Percentiles rank a stretch among this genome's conserved stretches.
Evolutionary conservation across 176 grass and related monocot species (phyloP).

Genomic region (Carex myosuroides): DNA sequence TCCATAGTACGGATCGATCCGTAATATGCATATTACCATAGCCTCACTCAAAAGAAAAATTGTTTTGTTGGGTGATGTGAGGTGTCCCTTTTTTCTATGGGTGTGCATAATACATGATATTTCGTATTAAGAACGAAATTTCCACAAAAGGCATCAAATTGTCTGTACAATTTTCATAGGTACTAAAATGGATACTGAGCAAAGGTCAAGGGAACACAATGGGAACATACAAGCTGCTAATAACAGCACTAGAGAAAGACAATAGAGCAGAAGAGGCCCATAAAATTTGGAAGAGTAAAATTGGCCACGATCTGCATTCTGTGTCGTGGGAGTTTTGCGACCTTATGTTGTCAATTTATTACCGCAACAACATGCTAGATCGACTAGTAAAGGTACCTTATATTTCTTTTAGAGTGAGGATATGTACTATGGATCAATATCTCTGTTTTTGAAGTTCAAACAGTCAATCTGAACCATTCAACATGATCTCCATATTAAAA

Average conservation of each 20-base stretch:
- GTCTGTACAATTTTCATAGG: slow-evolving; percentile 25
- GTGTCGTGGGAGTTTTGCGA: slow-evolving; percentile 76
- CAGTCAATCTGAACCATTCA: too few species aligned
- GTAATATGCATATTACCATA: too few species aligned
- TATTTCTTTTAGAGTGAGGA: background rate
- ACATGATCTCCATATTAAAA: too few species aligned
- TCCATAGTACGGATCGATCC: too few species aligned
- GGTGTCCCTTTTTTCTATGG: background rate
- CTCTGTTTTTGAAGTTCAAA: too few species aligned
- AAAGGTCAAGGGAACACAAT: slow-evolving; percentile 91
- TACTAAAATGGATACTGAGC: slow-evolving; percentile 91
- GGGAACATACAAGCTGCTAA: slow-evolving; percentile 73
- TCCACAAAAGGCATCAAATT: background rate
- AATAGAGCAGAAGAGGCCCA: slow-evolving; percentile 92
- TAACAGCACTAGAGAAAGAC: slow-evolving; percentile 80
- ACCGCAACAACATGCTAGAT: slow-evolving; percentile 80
- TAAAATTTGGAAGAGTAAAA: slow-evolving; percentile 73
- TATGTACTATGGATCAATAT: too few species aligned
- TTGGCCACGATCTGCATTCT: slow-evolving; percentile 56
- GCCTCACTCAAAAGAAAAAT: background rate
- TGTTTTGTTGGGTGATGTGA: background rate
- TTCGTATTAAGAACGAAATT: background rate
- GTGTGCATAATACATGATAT: background rate
- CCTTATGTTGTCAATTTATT: slow-evolving; percentile 82
- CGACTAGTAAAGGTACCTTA: slow-evolving; percentile 57